A percentile compares a stretch with the other conserved stretches of the same genome.
phyloP scores from a whole-genome alignment of 2,329 filamentous ascomycete genomes.

The Whalleya microplaca region DNA sequence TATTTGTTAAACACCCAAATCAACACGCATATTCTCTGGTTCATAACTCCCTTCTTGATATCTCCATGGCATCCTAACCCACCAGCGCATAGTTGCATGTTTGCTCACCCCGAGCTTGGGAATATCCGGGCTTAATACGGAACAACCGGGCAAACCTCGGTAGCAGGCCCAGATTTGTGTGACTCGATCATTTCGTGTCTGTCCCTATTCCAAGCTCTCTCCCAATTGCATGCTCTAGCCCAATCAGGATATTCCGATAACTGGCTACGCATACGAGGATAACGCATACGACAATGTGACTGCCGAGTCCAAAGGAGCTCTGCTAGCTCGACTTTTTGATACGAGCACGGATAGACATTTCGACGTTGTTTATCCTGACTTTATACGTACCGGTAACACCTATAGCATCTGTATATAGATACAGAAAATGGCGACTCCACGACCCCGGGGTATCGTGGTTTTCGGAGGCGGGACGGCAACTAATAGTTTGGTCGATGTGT shows the following conservation, averaged over 20 bases:
- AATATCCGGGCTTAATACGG: not conserved
- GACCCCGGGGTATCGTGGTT: slow-evolving; percentile 68
- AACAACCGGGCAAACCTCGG: slow-evolving; percentile 22
- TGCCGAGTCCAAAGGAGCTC: not conserved
- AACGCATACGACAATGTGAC: not conserved
- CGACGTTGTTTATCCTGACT: not conserved
- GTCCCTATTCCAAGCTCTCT: not conserved
- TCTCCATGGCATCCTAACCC: no score
- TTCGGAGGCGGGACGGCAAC: slow-evolving; percentile 95
- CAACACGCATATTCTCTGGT: no score
- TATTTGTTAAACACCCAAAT: no score
- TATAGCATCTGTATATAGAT: no score
- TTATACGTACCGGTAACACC: no score
- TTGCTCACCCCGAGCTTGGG: no score
- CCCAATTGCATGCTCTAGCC: not conserved
- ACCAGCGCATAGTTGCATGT: no score
- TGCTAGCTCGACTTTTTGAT: not conserved
- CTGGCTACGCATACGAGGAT: not conserved
- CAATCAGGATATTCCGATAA: slow-evolving; percentile 6
- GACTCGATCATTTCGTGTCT: not conserved
- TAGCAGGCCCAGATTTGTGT: not conserved
- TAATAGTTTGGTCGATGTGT: slow-evolving; percentile 91
- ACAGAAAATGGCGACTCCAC: slow-evolving; percentile 26
- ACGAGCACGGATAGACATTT: not conserved
- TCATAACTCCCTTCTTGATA: no score